phyloP scores from a whole-genome alignment of 2,329 filamentous ascomycete species.

The Claviceps purpurea region DNA sequence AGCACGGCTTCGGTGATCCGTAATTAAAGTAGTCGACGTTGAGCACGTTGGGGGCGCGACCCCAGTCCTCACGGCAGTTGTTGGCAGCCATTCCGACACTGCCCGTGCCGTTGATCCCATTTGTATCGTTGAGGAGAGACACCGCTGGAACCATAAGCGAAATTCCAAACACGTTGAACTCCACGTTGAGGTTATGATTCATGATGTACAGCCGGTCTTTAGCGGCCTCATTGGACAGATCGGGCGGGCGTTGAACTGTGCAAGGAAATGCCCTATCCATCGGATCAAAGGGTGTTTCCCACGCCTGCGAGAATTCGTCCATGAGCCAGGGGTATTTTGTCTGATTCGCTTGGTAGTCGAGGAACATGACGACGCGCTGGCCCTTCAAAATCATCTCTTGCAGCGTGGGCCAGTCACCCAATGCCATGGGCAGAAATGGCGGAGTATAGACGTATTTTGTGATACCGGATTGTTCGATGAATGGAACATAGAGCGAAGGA shows the following conservation, averaged over 20 bases:
- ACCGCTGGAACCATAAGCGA: conserved; percentile 60
- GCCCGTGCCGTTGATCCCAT: conserved; percentile 49
- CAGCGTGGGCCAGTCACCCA: conserved; percentile 74
- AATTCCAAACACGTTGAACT: conserved; percentile 53
- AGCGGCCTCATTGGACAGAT: conserved; percentile 39
- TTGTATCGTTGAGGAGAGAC: conserved; percentile 56
- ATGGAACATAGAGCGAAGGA: conserved; percentile 49
- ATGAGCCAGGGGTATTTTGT: conserved; percentile 67
- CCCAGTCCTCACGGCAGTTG: conserved; percentile 51
- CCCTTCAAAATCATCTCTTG: conserved; percentile 58
- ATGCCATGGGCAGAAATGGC: conserved; percentile 52
- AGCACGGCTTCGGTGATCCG: conserved; percentile 45
- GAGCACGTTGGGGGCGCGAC: conserved; percentile 59
- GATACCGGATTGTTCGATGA: conserved; percentile 60
- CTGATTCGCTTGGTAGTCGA: conserved; percentile 79
- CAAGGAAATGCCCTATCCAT: conserved; percentile 57
- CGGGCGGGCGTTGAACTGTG: conserved; percentile 60
- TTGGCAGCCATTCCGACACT: conserved; percentile 51
- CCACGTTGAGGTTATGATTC: conserved; percentile 83
- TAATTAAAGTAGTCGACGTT: conserved; percentile 79
- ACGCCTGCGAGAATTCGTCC: conserved; percentile 78
- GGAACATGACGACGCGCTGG: conserved; percentile 64
- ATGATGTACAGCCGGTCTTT: conserved; percentile 60
- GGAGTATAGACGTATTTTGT: conserved; percentile 62
- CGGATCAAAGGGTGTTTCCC: conserved; percentile 81